Percentiles rank a stretch among this genome's conserved stretches.
Evolutionary conservation across 176 grass and related monocot genomes (phyloP).

Genomic region (Ensete glaucum): DNA sequence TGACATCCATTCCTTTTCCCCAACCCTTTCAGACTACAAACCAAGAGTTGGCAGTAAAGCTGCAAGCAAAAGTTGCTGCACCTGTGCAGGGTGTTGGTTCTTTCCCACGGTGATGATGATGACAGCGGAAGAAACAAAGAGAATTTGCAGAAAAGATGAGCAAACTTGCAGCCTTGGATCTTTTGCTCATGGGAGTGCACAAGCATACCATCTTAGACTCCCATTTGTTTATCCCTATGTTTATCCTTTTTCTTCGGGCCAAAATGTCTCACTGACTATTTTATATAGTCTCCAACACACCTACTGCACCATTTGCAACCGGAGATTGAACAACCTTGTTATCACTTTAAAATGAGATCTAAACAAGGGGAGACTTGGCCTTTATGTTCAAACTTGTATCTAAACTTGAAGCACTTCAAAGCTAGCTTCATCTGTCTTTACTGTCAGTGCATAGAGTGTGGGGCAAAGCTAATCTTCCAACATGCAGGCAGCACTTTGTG

Average conservation of each 20-base stretch:
- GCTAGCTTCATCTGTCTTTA: too few species aligned
- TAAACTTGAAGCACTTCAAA: too few species aligned
- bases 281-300: too few species aligned
- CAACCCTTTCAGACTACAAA: not conserved
- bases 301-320: too few species aligned
- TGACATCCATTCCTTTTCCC: not conserved
- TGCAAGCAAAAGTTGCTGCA: conserved; percentile 8
- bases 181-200: not conserved
- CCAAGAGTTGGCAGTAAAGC: conserved; percentile 13
- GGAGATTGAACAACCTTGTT: too few species aligned
- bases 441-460: too few species aligned
- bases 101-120: conserved; percentile 8
- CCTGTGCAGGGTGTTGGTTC: not conserved
- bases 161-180: conserved; percentile 11
- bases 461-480: not conserved
- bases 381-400: too few species aligned
- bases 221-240: not conserved
- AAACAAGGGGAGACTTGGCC: too few species aligned
- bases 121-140: conserved; percentile 1
- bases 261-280: too few species aligned
- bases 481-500: not conserved
- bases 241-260: too few species aligned
- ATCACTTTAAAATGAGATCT: too few species aligned
- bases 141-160: conserved; percentile 3
- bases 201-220: not conserved